Evolutionary conservation across 306 rosid genomes (phyloP), one percentile per base, ranked within the genome.

Genomic region (Cucurbita ficifolia): DNA sequence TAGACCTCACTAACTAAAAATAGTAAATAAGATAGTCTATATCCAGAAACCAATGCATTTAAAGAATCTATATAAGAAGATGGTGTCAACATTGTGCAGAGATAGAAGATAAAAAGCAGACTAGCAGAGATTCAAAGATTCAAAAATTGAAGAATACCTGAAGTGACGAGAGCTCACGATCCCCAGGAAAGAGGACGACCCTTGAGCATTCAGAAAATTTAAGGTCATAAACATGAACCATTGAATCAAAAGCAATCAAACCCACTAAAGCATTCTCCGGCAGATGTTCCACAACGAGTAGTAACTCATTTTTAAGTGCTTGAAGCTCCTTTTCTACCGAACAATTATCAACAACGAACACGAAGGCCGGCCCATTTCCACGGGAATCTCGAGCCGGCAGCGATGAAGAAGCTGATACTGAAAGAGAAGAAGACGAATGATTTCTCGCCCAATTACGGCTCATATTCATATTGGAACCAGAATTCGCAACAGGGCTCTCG

Each of bases 181-280:
- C 78, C 5, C 96, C 92, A 70, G 86, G 86, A 72, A 92, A 75
- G 60, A 88, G 5, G 35, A 84, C 76, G 13, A 83, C 83, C 57
- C 86, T 85, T 11, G 90, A 85, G 67, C 89, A 90, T 65, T 88
- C 92, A 1, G 87, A 76, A 76, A 79, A 83, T 10, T 80, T 81
- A 48, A 90, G 86, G 81, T 92, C 89, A 56, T 90, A 85, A 62
- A 92, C 86, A 45, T 79, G 82, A 57, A 88, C 96, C 92, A 88
- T 88, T 0, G 96, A 92, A 73, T 92, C 96, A 79, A 90, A 92
- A 3, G 91, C 82, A 33, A 92, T 35, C 77, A 92, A 53, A 1
- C 86, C 86, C 55, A 92, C 96, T 45, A 85, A 57, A 19, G 89
- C 76, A 67, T 78, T 81, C 69, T 92, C 90, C 0, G 96, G 96